Percentiles rank a stretch among this genome's conserved stretches.
These are phyloP conservation scores for Lachnellula willkommii DNA, from an alignment of 2,329 filamentous ascomycete species.

Conservation along the genomic window DNA sequence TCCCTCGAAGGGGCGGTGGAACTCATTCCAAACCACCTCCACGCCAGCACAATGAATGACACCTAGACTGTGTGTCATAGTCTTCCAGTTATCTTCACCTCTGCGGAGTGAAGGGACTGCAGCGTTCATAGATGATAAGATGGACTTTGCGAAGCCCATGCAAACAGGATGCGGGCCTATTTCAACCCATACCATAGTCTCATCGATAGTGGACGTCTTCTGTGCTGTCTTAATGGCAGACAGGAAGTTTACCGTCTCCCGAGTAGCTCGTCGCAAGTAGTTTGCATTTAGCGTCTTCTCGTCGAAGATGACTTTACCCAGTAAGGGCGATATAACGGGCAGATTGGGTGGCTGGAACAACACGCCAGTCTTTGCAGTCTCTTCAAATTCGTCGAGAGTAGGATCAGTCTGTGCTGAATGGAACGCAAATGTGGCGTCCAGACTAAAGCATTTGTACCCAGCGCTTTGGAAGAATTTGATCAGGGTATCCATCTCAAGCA, in stretches of 20 bases:
- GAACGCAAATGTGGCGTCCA: slow-evolving; percentile 60
- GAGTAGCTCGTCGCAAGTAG: slow-evolving; percentile 61
- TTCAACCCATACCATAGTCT: slow-evolving; percentile 61
- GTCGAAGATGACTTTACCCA: slow-evolving; percentile 53
- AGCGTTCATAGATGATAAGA: slow-evolving; percentile 31
- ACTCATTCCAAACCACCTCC: slow-evolving; percentile 52
- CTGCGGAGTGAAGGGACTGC: slow-evolving; percentile 49
- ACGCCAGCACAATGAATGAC: slow-evolving; percentile 65
- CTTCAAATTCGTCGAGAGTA: slow-evolving; percentile 32
- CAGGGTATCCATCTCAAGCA: slow-evolving; percentile 47
- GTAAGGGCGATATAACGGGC: slow-evolving; percentile 62
- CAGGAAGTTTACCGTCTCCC: slow-evolving; percentile 64
- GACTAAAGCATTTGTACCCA: slow-evolving; percentile 54
- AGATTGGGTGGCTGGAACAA: slow-evolving; percentile 52
- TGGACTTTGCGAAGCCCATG: slow-evolving; percentile 60
- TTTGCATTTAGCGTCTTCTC: slow-evolving; percentile 49
- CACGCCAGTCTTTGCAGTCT: slow-evolving; percentile 41
- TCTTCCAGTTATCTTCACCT: slow-evolving; percentile 52
- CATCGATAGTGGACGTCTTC: slow-evolving; percentile 52
- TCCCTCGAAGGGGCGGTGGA: slow-evolving; percentile 49
- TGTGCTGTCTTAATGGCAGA: slow-evolving; percentile 56
- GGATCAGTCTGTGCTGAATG: slow-evolving; percentile 60
- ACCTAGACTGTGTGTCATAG: slow-evolving; percentile 49
- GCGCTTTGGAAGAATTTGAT: slow-evolving; percentile 40
- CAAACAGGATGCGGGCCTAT: slow-evolving; percentile 67